Evolutionary conservation across 2,329 filamentous ascomycete genomes (phyloP).

Genomic region (Fusarium metavorans): DNA sequence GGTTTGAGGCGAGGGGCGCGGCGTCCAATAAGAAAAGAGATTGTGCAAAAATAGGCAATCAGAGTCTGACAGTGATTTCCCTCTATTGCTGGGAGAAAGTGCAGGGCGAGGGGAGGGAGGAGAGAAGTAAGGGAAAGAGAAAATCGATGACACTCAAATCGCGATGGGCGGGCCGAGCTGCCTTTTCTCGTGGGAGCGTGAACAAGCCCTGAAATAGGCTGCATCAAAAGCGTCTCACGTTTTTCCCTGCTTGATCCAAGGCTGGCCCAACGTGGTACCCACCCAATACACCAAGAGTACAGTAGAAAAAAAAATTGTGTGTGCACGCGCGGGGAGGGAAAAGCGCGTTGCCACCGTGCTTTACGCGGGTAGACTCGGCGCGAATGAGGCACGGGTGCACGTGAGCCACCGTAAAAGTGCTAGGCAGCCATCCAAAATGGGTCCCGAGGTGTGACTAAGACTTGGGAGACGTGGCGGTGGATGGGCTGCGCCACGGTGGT

Average conservation of each 20-base stretch:
- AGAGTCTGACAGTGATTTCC: constrained; percentile 4
- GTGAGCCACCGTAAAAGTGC: constrained; percentile 41
- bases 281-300: constrained; percentile 2
- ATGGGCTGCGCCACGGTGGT: constrained; percentile 30
- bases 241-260: constrained; percentile 21
- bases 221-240: constrained; percentile 21
- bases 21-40: constrained; percentile 27
- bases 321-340: constrained; percentile 30
- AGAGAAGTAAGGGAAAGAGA: constrained; percentile 3
- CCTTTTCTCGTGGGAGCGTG: constrained; percentile 31
- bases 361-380: constrained; percentile 41
- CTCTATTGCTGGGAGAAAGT: background rate
- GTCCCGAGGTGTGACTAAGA: constrained; percentile 19
- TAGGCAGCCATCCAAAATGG: constrained; percentile 48
- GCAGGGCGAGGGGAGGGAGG: background rate
- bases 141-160: constrained; percentile 37
- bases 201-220: constrained; percentile 23
- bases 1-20: constrained; percentile 15
- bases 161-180: constrained; percentile 23
- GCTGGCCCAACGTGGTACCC: constrained; percentile 18
- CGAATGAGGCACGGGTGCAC: constrained; percentile 53
- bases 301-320: constrained; percentile 11
- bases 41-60: constrained; percentile 30
- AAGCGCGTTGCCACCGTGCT: constrained; percentile 40
- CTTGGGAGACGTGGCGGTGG: constrained; percentile 27